Evolutionary conservation across 345 rosid species (phyloP).

Genomic region (Eutrema japonicum): DNA sequence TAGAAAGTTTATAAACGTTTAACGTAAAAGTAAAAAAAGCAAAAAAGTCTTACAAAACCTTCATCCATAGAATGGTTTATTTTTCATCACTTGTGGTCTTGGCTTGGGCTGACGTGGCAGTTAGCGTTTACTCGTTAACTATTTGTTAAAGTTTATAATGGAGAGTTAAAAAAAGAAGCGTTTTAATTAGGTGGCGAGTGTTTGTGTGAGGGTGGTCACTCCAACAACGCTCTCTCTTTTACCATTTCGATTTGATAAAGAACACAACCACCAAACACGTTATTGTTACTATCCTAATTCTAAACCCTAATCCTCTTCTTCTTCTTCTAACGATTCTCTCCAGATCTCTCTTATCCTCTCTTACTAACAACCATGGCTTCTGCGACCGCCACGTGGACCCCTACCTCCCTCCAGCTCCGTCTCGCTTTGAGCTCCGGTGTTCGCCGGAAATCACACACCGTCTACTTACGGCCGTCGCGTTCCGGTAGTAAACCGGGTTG

Average conservation of each 20-base stretch:
- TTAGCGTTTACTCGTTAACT: too few relatives aligned
- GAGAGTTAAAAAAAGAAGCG: neutral
- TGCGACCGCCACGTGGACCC: conserved; percentile 58
- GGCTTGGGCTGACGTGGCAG: conserved; percentile 20
- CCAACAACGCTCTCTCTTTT: conserved; percentile 7
- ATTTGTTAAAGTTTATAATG: neutral
- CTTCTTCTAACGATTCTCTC: conserved; percentile 17
- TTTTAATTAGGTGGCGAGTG: conserved; percentile 30
- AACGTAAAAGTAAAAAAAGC: neutral
- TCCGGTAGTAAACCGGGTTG: conserved; percentile 44
- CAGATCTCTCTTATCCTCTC: conserved; percentile 37
- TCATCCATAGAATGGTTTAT: too few relatives aligned
- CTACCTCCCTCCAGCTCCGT: conserved; percentile 88
- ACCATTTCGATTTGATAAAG: conserved; percentile 2
- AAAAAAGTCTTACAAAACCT: neutral
- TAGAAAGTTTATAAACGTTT: neutral
- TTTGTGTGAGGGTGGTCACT: conserved; percentile 34
- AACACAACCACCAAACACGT: conserved; percentile 13
- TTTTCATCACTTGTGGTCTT: too few relatives aligned
- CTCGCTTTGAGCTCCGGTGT: conserved; percentile 54
- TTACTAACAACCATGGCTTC: conserved; percentile 50
- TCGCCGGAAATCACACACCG: conserved; percentile 36
- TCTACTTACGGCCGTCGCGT: conserved; percentile 39
- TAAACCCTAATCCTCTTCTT: conserved; percentile 38
- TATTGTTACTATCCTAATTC: neutral